phyloP scores from a whole-genome alignment of 1,139 yeast species.

The Pichia sp. region DNA sequence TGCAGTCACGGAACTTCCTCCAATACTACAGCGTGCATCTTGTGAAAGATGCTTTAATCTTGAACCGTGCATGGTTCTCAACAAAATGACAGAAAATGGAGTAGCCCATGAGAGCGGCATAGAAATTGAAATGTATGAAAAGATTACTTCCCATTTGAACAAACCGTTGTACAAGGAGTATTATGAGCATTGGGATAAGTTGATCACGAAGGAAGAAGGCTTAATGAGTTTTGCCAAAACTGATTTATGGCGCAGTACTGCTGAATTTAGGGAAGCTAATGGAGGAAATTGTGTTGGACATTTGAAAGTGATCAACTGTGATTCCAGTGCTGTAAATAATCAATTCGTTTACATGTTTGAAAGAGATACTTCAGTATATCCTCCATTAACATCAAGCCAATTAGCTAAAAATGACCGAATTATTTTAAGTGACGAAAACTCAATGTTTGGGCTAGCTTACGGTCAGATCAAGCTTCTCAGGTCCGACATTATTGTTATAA shows the following conservation, averaged over 20 bases:
- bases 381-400: constrained; percentile 40
- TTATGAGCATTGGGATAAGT: constrained; percentile 65
- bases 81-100: constrained; percentile 58
- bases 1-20: constrained; percentile 53
- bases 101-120: constrained; percentile 44
- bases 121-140: constrained; percentile 40
- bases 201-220: constrained; percentile 73
- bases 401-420: constrained; percentile 52
- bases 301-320: constrained; percentile 36
- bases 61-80: constrained; percentile 64
- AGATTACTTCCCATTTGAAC: constrained; percentile 49
- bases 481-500: constrained; percentile 37
- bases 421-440: constrained; percentile 72
- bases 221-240: constrained; percentile 48
- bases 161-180: constrained; percentile 44
- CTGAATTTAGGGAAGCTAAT: constrained; percentile 54
- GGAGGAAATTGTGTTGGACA: constrained; percentile 59
- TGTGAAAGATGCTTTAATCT: constrained; percentile 69
- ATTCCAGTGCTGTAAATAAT: constrained; percentile 26
- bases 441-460: constrained; percentile 68
- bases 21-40: constrained; percentile 46
- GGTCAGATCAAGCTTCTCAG: constrained; percentile 52
- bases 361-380: constrained; percentile 29
- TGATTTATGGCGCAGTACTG: constrained; percentile 66
- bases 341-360: constrained; percentile 47